Evolutionary conservation across 2,329 filamentous ascomycete genomes (phyloP).

Genomic region (Pseudogymnoascus sp.): DNA sequence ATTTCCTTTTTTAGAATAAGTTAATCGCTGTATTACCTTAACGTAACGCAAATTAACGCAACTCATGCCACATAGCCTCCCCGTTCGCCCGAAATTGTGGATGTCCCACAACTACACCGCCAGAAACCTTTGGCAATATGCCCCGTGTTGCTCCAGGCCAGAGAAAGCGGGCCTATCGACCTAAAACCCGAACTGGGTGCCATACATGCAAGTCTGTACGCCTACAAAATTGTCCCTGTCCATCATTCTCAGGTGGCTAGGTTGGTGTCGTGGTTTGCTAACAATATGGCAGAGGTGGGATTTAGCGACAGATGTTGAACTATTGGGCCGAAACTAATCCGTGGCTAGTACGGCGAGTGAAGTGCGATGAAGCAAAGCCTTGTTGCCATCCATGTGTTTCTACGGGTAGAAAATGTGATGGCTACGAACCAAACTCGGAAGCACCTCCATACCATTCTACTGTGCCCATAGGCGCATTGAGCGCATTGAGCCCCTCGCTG

Average conservation of each 20-base stretch:
- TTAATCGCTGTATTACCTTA: background rate
- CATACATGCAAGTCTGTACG: background rate
- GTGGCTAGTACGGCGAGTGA: background rate
- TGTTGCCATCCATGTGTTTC: constrained; percentile 10
- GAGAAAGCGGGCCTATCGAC: constrained; percentile 9
- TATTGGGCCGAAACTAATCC: background rate
- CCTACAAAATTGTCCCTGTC: background rate
- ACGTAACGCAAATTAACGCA: background rate
- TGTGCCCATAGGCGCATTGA: background rate
- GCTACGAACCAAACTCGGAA: background rate
- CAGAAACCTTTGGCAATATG: background rate
- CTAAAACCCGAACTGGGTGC: constrained; percentile 9
- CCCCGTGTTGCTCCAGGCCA: background rate
- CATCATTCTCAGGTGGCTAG: background rate
- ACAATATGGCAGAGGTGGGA: background rate
- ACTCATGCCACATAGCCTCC: background rate
- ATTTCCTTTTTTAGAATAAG: background rate
- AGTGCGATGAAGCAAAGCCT: constrained; percentile 14
- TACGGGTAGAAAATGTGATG: constrained; percentile 10
- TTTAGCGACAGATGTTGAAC: background rate
- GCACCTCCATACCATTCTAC: background rate
- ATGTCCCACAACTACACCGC: background rate
- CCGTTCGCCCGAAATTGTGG: background rate
- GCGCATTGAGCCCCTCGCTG: background rate
- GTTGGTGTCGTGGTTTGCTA: background rate